Evolutionary conservation across 495 filamentous ascomycete species (phyloP).

Genomic region (Lentithecium fluviatile): DNA sequence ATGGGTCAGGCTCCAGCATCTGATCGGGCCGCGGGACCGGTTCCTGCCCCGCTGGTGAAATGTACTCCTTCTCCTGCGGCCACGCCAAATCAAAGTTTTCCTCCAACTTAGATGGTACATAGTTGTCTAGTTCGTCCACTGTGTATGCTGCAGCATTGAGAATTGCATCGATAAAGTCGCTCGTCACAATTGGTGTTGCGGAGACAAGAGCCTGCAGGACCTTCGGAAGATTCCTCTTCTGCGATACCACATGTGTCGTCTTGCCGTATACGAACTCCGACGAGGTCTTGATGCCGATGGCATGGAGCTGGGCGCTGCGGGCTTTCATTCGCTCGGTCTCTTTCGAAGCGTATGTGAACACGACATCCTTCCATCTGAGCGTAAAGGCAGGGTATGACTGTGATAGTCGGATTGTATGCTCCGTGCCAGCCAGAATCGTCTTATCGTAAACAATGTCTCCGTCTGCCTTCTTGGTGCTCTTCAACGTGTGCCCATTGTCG

Average conservation of each 20-base stretch:
- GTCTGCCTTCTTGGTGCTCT: conserved; percentile 4
- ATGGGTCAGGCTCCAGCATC: conserved; percentile 66
- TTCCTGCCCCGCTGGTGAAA: conserved; percentile 76
- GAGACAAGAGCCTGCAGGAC: conserved; percentile 59
- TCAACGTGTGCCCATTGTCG: conserved; percentile 54
- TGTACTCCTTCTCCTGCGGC: conserved; percentile 69
- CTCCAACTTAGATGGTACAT: conserved; percentile 64
- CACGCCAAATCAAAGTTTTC: conserved; percentile 77
- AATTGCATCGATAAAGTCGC: conserved; percentile 69
- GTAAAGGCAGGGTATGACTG: conserved; percentile 57
- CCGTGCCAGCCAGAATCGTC: conserved; percentile 52
- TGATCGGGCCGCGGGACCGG: conserved; percentile 59
- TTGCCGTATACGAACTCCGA: conserved; percentile 63
- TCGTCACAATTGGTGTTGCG: conserved; percentile 74
- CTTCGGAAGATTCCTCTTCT: conserved; percentile 67
- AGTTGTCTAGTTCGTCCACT: conserved; percentile 52
- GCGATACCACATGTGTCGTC: conserved; percentile 86
- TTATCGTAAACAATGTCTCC: conserved; percentile 57
- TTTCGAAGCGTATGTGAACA: conserved; percentile 80
- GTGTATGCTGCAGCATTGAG: conserved; percentile 45
- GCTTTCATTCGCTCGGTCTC: conserved; percentile 52
- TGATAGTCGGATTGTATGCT: conserved; percentile 68
- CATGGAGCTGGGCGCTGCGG: conserved; percentile 13
- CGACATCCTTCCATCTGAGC: conserved; percentile 78
- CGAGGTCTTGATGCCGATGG: conserved; percentile 83